Evolutionary conservation across 1,284 basidiomycete species (phyloP), one percentile per base, ranked within the genome.

Genomic region (Leccinum pachyderme): DNA sequence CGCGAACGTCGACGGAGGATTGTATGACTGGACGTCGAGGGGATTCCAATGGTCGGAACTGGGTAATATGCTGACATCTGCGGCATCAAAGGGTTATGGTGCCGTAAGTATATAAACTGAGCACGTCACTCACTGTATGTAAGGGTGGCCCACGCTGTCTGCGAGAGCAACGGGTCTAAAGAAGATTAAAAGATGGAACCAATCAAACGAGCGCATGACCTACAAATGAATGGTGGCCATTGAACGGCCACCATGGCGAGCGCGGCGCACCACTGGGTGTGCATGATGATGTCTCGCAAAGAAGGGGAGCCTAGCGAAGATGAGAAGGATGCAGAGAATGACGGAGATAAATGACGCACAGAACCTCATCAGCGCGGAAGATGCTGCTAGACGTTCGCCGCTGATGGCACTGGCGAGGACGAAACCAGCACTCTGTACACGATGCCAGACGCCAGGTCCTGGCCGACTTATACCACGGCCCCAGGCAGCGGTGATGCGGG

Each of bases 201-300:
- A 29, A 29, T 33, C 51, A 37, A 47, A n/a, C 32, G 24, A 27
- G 27, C 2, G 24, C 7, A 13, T 37, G 43, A 81, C 87, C 66
- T 67, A 92, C 94, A 98, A 56, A 89, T 81, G 72, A 95, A 98
- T 12, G 81, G 76, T 1, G 96, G 95, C 95, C 95, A 99, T 66
- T 92, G 80, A 28, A 98, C 93, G 28, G 93, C 91, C 49, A 98
- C 84, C 91, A 97, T 96, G 27, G 86, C 87, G 24, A 98, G 75
- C 47, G 87, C 82, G 27, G 89, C 81, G 68, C 88, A 90, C 87
- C 89, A 98, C 64, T 98, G 95, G 0, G 94, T 90, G 66, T 96
- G 93, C 66, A 93, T 89, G 51, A 98, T 81, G 56, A 99, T 83
- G 71, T 99, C 96, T 58, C 95, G 82, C 74, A 95, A 78, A 5